Base-by-base conservation (phyloP, 306 rosid genomes). In the Castanopsis chinensis region DNA sequence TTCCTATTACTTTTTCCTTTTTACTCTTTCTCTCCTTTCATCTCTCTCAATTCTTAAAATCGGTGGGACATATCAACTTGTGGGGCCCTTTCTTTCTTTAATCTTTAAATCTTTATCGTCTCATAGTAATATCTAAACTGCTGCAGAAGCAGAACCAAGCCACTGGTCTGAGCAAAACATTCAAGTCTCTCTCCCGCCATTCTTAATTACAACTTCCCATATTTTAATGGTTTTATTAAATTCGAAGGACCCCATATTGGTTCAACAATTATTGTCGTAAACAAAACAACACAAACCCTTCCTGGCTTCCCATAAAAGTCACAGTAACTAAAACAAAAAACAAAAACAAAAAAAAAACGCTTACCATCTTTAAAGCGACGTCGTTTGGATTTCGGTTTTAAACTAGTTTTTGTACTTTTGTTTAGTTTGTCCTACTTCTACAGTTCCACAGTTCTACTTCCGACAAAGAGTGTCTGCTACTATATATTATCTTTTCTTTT, bases 381-480 rank as follows among this genome's bases (percentile, higher is more conserved):
- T 75, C 72, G 84, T 17, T 65, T 35, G 41, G 23, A 56, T 56
- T 21, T 37, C 45, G 5, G 32, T 30, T 37, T 8, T 37, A 37
- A 2, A 37, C 45, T 37, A 49, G 17, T 79, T 64, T 58, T 32
- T 10, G 65, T 30, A 4, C 1, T 51, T 59, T n/a, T 15, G 55
- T 65, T 52, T 33, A 28, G 59, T 55, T 78, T 13, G 33, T 33
- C 30, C 75, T 10, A 68, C 25, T 41, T 41, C 45, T 41, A 41
- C 45, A 37, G 1, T 2, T 37, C 45, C 7, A 37, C 45, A 2
- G 45, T 37, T 37, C 45, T 12, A 45, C 32, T 78, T 69, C 69
- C 79, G 76, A 78, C 74, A 45, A 75, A 75, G 69, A 78, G 86
- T 82, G 35, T 75, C 80, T 21, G 82, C 83, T 83, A 81, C 78